Percentiles rank a stretch among this genome's conserved stretches.
phyloP scores from a whole-genome alignment of 441 rosid genomes.

The Gossypium gossypioides region DNA sequence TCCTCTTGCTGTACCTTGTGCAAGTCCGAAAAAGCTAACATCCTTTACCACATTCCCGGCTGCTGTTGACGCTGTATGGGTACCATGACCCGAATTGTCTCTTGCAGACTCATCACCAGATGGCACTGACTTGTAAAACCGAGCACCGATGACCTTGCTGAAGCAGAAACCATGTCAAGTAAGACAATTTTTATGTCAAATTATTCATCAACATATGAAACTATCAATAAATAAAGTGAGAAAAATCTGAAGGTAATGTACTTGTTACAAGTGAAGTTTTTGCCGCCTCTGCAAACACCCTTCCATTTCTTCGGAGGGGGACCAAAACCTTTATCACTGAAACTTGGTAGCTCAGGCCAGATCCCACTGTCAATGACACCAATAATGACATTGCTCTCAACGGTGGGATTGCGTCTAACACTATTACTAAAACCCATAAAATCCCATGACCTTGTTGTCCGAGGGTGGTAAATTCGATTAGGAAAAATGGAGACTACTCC shows the following conservation, averaged over 20 bases:
- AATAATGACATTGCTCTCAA: slow-evolving; percentile 5
- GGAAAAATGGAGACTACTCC: slow-evolving; percentile 59
- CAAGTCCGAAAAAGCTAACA: slow-evolving; percentile 16
- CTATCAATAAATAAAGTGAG: not conserved
- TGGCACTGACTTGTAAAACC: not conserved
- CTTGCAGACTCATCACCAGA: not conserved
- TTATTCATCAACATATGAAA: not conserved
- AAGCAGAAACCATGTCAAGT: not conserved
- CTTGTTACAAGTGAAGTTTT: slow-evolving; percentile 15
- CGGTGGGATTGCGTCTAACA: not conserved
- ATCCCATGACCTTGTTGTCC: slow-evolving; percentile 85
- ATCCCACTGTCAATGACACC: slow-evolving; percentile 17
- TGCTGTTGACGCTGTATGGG: slow-evolving; percentile 16
- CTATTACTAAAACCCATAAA: slow-evolving; percentile 42
- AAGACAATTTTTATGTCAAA: not conserved
- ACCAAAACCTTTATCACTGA: slow-evolving; percentile 16
- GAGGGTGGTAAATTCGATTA: slow-evolving; percentile 47
- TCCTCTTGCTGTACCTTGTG: slow-evolving; percentile 14
- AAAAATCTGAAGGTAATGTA: not conserved
- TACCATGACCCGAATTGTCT: slow-evolving; percentile 11
- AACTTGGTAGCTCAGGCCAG: slow-evolving; percentile 20
- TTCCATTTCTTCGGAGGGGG: slow-evolving; percentile 15
- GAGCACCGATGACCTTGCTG: slow-evolving; percentile 8
- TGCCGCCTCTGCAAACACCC: slow-evolving; percentile 19
- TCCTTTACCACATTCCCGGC: slow-evolving; percentile 6